phyloP scores from a whole-genome alignment of 257 asterid genomes.

The Jacaranda copaia region DNA sequence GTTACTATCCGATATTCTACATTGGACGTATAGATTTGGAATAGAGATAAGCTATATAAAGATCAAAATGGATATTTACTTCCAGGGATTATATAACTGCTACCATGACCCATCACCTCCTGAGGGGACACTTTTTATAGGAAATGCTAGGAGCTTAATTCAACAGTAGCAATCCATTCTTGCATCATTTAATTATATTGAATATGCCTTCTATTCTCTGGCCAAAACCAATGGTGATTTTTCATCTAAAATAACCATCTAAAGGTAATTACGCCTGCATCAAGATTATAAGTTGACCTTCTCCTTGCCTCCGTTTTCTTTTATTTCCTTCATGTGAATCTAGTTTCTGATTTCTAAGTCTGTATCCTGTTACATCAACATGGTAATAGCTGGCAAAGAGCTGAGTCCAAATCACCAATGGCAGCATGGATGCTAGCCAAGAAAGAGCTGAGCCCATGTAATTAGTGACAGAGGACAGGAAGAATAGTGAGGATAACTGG shows the following conservation, averaged over 20 bases:
- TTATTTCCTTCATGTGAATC: neutral
- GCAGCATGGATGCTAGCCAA: neutral
- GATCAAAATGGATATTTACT: neutral
- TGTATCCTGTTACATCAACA: neutral
- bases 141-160: too few relatives aligned
- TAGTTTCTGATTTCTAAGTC: neutral
- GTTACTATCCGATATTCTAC: neutral
- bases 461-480: neutral
- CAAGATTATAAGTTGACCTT: neutral
- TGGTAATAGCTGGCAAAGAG: neutral
- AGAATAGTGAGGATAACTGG: constrained; percentile 2
- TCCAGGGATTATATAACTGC: neutral
- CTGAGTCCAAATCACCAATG: neutral
- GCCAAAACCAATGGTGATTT: neutral
- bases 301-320: neutral
- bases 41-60: neutral
- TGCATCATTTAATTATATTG: neutral
- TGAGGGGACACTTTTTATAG: neutral
- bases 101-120: neutral
- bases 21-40: neutral
- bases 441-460: neutral
- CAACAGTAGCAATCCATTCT: neutral
- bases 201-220: neutral
- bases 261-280: neutral
- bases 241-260: neutral